Evolutionary conservation across 306 rosid species (phyloP), one percentile per base, ranked within the genome.

Genomic region (Cicer bijugum): DNA sequence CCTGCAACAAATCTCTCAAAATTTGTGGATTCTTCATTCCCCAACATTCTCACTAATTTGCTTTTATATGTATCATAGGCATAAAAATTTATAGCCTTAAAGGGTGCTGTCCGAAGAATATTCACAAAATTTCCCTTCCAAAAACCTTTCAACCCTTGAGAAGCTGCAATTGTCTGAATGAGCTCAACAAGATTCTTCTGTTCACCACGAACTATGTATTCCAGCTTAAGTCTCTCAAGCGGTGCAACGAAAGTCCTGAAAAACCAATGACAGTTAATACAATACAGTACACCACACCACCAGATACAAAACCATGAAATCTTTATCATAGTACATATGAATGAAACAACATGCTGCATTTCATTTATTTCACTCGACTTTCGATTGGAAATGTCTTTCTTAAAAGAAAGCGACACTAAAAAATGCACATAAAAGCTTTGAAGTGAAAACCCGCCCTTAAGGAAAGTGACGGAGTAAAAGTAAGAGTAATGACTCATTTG

Each of bases 171-270:
- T 38, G 84, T 45, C 75, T 80, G 82, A 60, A 94, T 79, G n/a
- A 94, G 88, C 63, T 88, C 89, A 19, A 79, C 67, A 7, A 94
- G 84, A 75, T 87, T 48, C 88, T 81, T 87, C 83, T 76, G 87
- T 66, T 94, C 99, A 4, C 96, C 99, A 3, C 96, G 92, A 48
- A 94, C 93, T 57, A 94, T 88, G 74, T 94, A 94, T 50, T 94
- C 99, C 88, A 94, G 86, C 90, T 94, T 94, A 47, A 94, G 90
- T 82, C 99, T 89, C 90, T 94, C 99, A 2, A 94, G 95, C 2
- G 99, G 99, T 0, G 99, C 99, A 51, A 94, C 97, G 74, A 87
- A 87, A 69, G 97, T 94, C 72, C 99, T 94, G 89, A 78, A 33
- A 76, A 72, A 67, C n/a, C 56, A 82, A 75, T 43, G 3, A 57